Evolutionary conservation across 192 early-diverging fungal genomes (phyloP).

Genomic region (Coemansia sp.): DNA sequence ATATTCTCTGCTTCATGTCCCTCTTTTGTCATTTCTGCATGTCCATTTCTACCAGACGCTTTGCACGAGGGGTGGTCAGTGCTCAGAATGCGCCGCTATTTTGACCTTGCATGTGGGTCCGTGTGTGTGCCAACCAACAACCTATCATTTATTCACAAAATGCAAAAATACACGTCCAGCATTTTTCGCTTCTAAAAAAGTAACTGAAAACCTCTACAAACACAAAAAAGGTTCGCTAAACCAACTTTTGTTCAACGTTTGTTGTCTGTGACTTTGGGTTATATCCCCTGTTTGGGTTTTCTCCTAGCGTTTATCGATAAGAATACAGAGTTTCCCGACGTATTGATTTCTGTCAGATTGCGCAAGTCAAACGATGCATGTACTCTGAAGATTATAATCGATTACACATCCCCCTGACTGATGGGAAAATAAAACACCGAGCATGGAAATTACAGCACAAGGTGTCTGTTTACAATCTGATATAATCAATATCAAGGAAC

Average conservation of each 20-base stretch:
- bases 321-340: neutral
- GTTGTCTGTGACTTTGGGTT: neutral
- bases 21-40: neutral
- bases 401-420: no score
- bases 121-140: neutral
- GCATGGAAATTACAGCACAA: no score
- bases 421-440: no score
- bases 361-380: neutral
- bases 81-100: slow-evolving; percentile 4
- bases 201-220: no score
- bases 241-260: no score
- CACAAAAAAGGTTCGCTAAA: no score
- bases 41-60: neutral
- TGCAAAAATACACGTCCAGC: no score
- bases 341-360: slow-evolving; percentile 1
- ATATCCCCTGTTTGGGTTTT: neutral
- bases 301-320: neutral
- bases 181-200: no score
- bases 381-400: neutral
- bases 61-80: neutral
- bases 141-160: no score
- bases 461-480: no score
- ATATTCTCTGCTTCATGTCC: neutral
- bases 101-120: no score
- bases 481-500: slow-evolving; percentile 18